Conservation (phyloP, 345 rosid genomes). For the Atalantia buxifolia region DNA sequence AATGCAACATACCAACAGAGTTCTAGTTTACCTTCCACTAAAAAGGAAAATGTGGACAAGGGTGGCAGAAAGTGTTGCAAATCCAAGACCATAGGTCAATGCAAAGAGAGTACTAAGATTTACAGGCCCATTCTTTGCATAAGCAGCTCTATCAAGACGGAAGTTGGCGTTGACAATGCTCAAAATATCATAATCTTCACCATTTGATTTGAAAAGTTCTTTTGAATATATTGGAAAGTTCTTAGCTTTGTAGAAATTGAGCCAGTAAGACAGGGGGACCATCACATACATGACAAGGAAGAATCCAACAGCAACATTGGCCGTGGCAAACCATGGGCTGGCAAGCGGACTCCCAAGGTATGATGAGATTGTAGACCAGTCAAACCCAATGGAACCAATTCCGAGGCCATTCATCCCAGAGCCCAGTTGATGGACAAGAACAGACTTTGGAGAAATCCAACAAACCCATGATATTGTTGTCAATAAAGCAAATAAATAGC, state of each 20-base stretch:
- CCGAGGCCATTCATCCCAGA: constrained; percentile 77
- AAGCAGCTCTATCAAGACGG: constrained; percentile 50
- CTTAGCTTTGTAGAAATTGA: constrained; percentile 60
- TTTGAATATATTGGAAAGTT: constrained; percentile 60
- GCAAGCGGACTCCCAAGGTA: constrained; percentile 83
- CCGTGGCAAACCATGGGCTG: constrained; percentile 77
- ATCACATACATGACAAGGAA: constrained; percentile 52
- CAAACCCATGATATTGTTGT: constrained; percentile 80
- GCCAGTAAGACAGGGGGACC: constrained; percentile 67
- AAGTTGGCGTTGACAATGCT: constrained; percentile 51
- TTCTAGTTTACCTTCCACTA: constrained; percentile 47
- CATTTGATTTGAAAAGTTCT: constrained; percentile 46
- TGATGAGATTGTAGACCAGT: constrained; percentile 70
- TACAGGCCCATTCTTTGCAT: constrained; percentile 45
- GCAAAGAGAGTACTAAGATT: constrained; percentile 76
- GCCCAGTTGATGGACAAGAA: constrained; percentile 66
- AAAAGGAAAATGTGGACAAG: constrained; percentile 63
- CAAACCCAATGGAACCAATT: constrained; percentile 65
- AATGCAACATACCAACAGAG: too few relatives aligned
- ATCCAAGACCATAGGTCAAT: constrained; percentile 72
- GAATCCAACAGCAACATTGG: constrained; percentile 62
- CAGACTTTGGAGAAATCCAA: constrained; percentile 65
- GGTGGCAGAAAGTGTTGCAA: constrained; percentile 70
- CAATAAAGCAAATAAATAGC: constrained; percentile 46
- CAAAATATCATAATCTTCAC: constrained; percentile 48